phyloP scores from a whole-genome alignment of 441 rosid genomes.

The Erysimum cheiri region DNA sequence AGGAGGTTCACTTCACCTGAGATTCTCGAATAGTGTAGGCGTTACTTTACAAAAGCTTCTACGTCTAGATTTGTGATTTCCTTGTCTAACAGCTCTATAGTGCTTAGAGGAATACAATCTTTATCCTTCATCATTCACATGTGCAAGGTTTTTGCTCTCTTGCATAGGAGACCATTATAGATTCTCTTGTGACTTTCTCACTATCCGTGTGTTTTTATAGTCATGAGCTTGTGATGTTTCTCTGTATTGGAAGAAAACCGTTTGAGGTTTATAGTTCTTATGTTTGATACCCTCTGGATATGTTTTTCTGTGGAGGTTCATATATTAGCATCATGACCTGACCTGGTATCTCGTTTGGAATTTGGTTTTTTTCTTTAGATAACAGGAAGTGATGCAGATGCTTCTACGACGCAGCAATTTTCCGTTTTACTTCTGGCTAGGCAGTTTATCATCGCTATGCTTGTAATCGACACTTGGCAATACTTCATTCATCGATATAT shows the following conservation, averaged over 20 bases:
- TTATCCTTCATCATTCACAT: constrained; percentile 22
- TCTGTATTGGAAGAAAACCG: too few relatives aligned
- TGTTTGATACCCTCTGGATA: neutral
- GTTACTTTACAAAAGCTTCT: neutral
- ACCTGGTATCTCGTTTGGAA: too few relatives aligned
- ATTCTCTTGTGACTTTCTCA: neutral
- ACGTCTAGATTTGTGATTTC: neutral
- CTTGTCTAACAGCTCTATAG: neutral
- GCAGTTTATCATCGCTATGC: constrained; percentile 78
- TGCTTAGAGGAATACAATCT: constrained; percentile 4
- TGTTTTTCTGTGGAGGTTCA: constrained; percentile 11
- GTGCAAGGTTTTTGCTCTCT: constrained; percentile 7
- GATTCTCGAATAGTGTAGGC: neutral
- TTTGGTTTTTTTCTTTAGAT: constrained; percentile 49
- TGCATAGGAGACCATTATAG: neutral
- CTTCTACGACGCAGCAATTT: constrained; percentile 44
- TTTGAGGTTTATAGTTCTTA: constrained; percentile 11
- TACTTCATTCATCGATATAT: constrained; percentile 89
- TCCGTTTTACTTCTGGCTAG: constrained; percentile 61
- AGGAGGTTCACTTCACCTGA: neutral
- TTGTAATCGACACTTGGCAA: constrained; percentile 92
- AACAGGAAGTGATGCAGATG: constrained; percentile 66
- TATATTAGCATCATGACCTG: constrained; percentile 12
- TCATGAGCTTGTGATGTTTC: constrained; percentile 17
- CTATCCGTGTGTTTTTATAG: constrained; percentile 4